Percentiles rank a stretch among this genome's conserved stretches.
phyloP scores from a whole-genome alignment of 768 basidiomycete species.

The Hericium coralloides region DNA sequence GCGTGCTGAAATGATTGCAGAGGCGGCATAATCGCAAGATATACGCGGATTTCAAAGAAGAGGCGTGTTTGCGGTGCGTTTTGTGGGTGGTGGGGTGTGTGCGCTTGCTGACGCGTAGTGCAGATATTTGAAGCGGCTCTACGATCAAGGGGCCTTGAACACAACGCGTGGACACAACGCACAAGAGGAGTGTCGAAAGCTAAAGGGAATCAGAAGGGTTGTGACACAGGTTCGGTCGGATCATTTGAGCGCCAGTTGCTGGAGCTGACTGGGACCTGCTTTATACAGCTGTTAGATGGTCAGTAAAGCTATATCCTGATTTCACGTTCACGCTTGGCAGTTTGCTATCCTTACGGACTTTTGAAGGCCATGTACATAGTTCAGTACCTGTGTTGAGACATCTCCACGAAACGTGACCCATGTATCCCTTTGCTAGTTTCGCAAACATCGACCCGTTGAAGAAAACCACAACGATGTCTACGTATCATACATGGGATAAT shows the following conservation, averaged over 20 bases:
- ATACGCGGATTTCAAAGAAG: constrained; percentile 72
- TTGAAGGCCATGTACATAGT: too few relatives aligned
- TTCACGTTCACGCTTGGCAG: too few relatives aligned
- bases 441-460: too few relatives aligned
- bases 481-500: too few relatives aligned
- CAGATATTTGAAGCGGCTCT: constrained; percentile 11
- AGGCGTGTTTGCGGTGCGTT: constrained; percentile 53
- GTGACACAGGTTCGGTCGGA: constrained; percentile 10
- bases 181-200: constrained; percentile 12
- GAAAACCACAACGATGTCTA: too few relatives aligned
- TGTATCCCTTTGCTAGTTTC: too few relatives aligned
- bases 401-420: too few relatives aligned
- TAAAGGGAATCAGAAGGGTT: constrained; percentile 11
- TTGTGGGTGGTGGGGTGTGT: background rate
- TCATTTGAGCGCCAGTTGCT: background rate
- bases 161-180: constrained; percentile 9
- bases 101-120: background rate
- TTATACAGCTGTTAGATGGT: background rate
- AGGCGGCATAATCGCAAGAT: constrained; percentile 69
- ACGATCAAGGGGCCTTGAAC: constrained; percentile 11
- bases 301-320: background rate
- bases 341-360: too few relatives aligned
- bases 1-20: constrained; percentile 25
- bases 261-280: background rate
- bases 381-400: too few relatives aligned